Conservation (phyloP, 345 rosid genomes). For the Brassica cretica region DNA sequence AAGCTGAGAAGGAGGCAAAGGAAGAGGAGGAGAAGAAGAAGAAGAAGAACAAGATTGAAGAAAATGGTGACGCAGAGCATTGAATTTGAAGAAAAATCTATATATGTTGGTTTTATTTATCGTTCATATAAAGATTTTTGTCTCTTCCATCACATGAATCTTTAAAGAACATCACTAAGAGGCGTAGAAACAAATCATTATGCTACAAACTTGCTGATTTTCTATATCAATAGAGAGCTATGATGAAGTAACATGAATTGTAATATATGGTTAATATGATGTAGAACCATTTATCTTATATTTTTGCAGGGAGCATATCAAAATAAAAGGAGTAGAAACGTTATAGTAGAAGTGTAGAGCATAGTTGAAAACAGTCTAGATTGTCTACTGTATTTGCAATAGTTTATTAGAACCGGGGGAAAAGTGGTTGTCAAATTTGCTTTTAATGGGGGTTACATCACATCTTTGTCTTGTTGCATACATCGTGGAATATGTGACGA, state of each 20-base stretch:
- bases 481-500: conserved; percentile 9
- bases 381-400: not conserved
- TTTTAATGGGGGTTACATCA: conserved; percentile 16
- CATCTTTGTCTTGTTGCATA: not conserved
- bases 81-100: not conserved
- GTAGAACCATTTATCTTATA: not conserved
- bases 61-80: conserved; percentile 20
- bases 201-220: too few relatives aligned
- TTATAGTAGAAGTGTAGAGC: not conserved
- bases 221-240: not conserved
- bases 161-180: too few relatives aligned
- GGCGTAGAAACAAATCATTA: too few relatives aligned
- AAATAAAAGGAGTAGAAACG: not conserved
- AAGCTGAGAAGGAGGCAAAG: conserved; percentile 20
- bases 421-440: not conserved
- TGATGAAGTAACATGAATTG: not conserved
- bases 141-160: not conserved
- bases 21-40: not conserved
- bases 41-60: conserved; percentile 11
- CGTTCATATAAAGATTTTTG: not conserved
- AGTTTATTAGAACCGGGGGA: not conserved
- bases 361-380: not conserved
- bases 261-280: not conserved
- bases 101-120: not conserved
- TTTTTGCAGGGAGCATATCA: not conserved